phyloP scores from a whole-genome alignment of 2,329 filamentous ascomycete genomes.

The Domatiomyces catenatus region DNA sequence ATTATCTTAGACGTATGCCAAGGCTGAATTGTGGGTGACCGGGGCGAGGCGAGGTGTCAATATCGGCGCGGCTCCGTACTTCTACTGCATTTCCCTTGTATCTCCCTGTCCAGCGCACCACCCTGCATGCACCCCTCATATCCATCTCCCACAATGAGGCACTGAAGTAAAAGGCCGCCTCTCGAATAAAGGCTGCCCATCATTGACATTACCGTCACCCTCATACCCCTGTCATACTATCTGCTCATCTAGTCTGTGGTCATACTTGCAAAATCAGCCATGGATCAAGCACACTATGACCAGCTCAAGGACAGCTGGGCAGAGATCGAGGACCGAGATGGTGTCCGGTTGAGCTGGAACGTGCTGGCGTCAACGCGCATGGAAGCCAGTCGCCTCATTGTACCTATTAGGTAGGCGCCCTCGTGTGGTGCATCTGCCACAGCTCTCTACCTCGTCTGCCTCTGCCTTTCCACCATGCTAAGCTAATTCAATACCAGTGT shows the following conservation, averaged over 20 bases:
- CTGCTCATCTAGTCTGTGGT: not conserved
- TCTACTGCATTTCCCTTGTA: not conserved
- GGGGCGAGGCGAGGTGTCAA: not conserved
- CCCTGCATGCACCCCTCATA: too few relatives aligned
- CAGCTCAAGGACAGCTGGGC: slow-evolving; percentile 89
- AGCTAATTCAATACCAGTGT: slow-evolving; percentile 39
- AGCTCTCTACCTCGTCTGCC: not conserved
- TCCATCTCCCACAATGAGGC: not conserved
- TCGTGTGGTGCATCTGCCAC: too few relatives aligned
- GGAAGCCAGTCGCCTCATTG: slow-evolving; percentile 89
- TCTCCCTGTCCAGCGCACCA: not conserved
- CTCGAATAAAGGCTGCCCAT: not conserved
- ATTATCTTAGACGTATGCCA: not conserved
- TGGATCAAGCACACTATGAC: slow-evolving; percentile 61
- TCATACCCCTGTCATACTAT: not conserved
- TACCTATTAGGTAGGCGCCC: slow-evolving; percentile 93
- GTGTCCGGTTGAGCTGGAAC: slow-evolving; percentile 93
- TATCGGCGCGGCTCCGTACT: not conserved
- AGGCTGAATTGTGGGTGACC: not conserved
- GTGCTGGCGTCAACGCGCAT: slow-evolving; percentile 96
- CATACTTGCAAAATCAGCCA: slow-evolving; percentile 26
- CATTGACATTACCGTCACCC: not conserved
- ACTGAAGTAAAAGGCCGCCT: not conserved
- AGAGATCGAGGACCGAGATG: slow-evolving; percentile 91
- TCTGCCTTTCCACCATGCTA: not conserved